Evolutionary conservation across 257 asterid species (phyloP).

Genomic region (Solanum sejunctum): DNA sequence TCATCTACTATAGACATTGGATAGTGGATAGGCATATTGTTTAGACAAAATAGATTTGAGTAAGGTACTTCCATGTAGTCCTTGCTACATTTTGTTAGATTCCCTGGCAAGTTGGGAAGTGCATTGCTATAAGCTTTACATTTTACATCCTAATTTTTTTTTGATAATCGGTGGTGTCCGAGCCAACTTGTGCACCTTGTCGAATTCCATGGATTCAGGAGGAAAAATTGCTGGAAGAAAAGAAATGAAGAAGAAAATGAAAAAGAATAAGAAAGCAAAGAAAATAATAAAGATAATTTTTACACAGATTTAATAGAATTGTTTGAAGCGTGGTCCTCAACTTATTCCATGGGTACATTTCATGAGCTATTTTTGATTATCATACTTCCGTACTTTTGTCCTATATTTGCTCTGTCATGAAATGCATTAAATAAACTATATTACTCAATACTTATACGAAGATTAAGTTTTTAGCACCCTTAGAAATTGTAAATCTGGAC

Average conservation of each 20-base stretch:
- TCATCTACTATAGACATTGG: neutral
- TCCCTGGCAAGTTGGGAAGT: neutral
- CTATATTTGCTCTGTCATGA: neutral
- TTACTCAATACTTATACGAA: neutral
- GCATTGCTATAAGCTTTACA: neutral
- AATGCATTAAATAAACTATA: neutral
- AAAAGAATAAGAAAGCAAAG: neutral
- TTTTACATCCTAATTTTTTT: neutral
- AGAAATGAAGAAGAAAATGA: neutral
- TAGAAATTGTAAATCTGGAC: neutral
- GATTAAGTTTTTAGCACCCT: neutral
- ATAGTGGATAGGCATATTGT: neutral
- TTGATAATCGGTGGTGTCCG: neutral
- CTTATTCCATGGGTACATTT: neutral
- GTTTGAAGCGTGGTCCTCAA: neutral
- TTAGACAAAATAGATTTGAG: neutral
- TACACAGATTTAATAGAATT: neutral
- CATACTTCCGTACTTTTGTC: neutral
- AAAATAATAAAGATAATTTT: neutral
- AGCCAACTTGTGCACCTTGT: neutral
- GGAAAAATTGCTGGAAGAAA: neutral
- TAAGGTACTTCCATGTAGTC: neutral
- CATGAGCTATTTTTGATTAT: neutral
- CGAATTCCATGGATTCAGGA: neutral
- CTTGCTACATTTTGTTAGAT: neutral